Conservation (phyloP, 164 flowering plant species). For the Chloranthus sessilifolius region DNA sequence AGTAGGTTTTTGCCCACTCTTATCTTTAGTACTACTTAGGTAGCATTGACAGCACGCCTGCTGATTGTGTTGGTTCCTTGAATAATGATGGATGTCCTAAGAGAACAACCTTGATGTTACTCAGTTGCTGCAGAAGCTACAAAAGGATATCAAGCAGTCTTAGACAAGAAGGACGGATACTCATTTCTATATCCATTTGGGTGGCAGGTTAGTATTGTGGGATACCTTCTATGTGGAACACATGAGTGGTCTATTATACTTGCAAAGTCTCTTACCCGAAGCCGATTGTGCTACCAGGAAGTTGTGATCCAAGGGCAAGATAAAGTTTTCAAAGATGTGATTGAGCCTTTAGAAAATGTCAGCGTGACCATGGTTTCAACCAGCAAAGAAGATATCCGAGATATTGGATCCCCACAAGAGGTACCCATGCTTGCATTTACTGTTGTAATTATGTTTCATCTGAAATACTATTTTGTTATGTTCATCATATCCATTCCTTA, state of each 20-base stretch:
- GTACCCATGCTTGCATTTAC: conserved; percentile 24
- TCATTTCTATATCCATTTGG: conserved; percentile 84
- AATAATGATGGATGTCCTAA: conserved; percentile 50
- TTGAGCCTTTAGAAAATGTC: conserved; percentile 89
- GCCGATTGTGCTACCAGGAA: conserved; percentile 45
- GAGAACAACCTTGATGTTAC: conserved; percentile 69
- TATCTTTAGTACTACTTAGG: conserved; percentile 13
- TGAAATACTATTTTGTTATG: neutral
- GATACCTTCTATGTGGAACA: no score
- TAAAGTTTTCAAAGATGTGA: conserved; percentile 93
- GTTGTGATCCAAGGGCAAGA: conserved; percentile 81
- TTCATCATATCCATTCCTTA: neutral
- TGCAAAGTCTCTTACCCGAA: neutral
- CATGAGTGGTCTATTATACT: no score
- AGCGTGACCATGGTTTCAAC: conserved; percentile 78
- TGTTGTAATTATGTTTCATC: neutral
- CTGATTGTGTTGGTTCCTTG: conserved; percentile 38
- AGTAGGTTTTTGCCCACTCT: neutral
- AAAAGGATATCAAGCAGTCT: conserved; percentile 67
- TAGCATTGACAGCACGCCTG: conserved; percentile 38
- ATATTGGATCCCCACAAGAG: conserved; percentile 87
- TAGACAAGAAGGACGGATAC: conserved; percentile 83
- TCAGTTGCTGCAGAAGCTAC: conserved; percentile 95
- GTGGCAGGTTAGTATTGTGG: conserved; percentile 72
- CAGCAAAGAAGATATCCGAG: conserved; percentile 59